phyloP scores from a whole-genome alignment of 2,329 filamentous ascomycete species.

The Dichotomopilus funicola region DNA sequence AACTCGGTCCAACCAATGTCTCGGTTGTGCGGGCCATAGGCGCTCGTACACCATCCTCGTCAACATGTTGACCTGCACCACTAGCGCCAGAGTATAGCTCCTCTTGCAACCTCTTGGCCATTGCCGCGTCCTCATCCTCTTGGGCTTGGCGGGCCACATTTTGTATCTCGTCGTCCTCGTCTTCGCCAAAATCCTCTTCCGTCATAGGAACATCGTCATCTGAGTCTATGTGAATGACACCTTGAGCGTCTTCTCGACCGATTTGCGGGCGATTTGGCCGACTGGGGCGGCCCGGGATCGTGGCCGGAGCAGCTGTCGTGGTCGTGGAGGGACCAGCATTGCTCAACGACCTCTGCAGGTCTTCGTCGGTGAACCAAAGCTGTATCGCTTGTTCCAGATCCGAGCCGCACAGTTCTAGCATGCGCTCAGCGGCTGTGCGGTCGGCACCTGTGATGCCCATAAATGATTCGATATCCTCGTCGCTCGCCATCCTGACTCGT shows the following conservation, averaged over 20 bases:
- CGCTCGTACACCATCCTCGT: conserved; percentile 66
- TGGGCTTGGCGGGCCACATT: conserved; percentile 43
- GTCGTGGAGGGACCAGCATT: conserved; percentile 32
- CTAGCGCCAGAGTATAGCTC: conserved; percentile 62
- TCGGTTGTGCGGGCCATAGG: conserved; percentile 89
- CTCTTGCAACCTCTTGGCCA: conserved; percentile 86
- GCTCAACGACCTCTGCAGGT: conserved; percentile 49
- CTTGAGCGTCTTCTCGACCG: conserved; percentile 46
- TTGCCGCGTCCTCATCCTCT: conserved; percentile 84
- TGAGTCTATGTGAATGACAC: conserved; percentile 69
- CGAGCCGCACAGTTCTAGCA: conserved; percentile 76
- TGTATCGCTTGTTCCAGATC: conserved; percentile 81
- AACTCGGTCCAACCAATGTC: conserved; percentile 73
- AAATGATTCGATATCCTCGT: conserved; percentile 65
- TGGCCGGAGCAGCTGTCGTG: conserved; percentile 18
- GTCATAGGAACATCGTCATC: conserved; percentile 55
- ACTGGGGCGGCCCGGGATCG: conserved; percentile 6
- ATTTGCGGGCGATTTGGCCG: conserved; percentile 22
- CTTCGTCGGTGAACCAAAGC: conserved; percentile 84
- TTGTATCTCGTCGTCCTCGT: conserved; percentile 35
- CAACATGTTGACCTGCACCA: conserved; percentile 26
- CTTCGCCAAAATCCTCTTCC: conserved; percentile 23
- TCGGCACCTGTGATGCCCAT: conserved; percentile 72
- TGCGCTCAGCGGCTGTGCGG: conserved; percentile 69
- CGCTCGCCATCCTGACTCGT: conserved; percentile 51